Evolutionary conservation across 768 basidiomycete genomes (phyloP), one percentile per base, ranked within the genome.

Genomic region (Chiua virens): DNA sequence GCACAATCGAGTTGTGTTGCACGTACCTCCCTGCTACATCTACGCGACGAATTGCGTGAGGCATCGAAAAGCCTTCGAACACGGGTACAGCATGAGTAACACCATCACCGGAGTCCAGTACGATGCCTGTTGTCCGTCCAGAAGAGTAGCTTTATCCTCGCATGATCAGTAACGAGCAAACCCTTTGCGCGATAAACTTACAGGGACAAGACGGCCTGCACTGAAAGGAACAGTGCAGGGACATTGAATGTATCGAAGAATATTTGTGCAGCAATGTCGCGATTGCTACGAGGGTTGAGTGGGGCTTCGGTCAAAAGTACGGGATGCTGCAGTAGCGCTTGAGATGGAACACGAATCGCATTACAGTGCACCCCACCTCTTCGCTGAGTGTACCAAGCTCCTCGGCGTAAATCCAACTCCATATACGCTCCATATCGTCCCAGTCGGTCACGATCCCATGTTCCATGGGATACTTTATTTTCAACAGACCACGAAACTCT

Each of bases 171-270:
- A 22, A 28, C 22, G 34, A 42, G 42, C 8, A 42, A 18, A 32
- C 17, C n/a, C 42, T 36, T 53, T 8, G 25, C 41, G n/a, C 40
- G 36, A 42, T 14, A n/a, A 1, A 76, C 89, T 67, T 66, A 98
- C 94, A 99, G 73, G 55, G 94, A 93, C 44, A 99, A 75, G 18
- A 99, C 96, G 20, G 97, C 97, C 72, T 99, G 97, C 4, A 99
- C 92, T 38, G 93, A 95, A 34, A 88, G 94, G 73, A 92, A 98
- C 50, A 99, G 74, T 5, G 97, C 97, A 27, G 97, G 97, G 27
- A 98, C 97, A 68, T 99, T 99, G 82, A 98, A 99, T 13, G 97
- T 98, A 67, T 99, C 97, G 70, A 98, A 99, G 74, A 99, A 96
- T 72, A 98, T 97, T 73, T 98, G 95, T 9, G 97, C 96, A 14